Percentiles rank a stretch among this genome's conserved stretches.
phyloP scores from a whole-genome alignment of 2,329 filamentous ascomycete genomes.

The Akanthomyces uredinophilus region DNA sequence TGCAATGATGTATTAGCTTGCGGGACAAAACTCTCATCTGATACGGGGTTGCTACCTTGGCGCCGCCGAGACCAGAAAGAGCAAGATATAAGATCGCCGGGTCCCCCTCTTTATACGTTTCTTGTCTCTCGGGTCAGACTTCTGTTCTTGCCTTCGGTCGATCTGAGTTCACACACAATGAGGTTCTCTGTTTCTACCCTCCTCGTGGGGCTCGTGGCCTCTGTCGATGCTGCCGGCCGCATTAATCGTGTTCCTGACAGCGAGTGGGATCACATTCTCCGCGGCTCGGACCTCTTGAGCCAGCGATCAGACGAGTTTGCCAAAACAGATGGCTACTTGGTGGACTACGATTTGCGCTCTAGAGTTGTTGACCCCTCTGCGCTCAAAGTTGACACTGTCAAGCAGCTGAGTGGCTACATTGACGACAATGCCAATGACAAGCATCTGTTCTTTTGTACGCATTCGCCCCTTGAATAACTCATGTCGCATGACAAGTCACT shows the following conservation, averaged over 20 bases:
- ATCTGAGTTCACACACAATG: neutral
- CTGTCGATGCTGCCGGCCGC: constrained; percentile 72
- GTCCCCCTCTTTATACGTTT: neutral
- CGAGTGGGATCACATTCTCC: constrained; percentile 87
- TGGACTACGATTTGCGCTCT: constrained; percentile 80
- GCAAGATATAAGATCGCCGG: neutral
- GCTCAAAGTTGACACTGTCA: constrained; percentile 86
- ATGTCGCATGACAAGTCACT: neutral
- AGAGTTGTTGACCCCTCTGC: constrained; percentile 84
- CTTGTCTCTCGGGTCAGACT: neutral
- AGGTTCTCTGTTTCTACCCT: constrained; percentile 11
- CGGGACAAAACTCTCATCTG: neutral
- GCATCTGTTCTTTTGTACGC: constrained; percentile 82
- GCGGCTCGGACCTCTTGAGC: constrained; percentile 73
- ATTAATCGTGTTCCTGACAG: constrained; percentile 72
- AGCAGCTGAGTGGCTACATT: constrained; percentile 97
- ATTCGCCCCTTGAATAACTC: neutral
- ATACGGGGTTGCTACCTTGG: too few species aligned
- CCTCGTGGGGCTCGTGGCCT: constrained; percentile 7
- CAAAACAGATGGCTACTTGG: constrained; percentile 74
- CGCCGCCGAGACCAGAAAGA: neutral
- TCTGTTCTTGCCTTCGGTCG: neutral
- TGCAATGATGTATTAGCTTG: neutral
- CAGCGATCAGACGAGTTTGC: constrained; percentile 58
- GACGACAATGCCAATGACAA: constrained; percentile 96